Evolutionary conservation across 2,329 filamentous ascomycete genomes (phyloP).

Genomic region (Trichoderma asperellum): DNA sequence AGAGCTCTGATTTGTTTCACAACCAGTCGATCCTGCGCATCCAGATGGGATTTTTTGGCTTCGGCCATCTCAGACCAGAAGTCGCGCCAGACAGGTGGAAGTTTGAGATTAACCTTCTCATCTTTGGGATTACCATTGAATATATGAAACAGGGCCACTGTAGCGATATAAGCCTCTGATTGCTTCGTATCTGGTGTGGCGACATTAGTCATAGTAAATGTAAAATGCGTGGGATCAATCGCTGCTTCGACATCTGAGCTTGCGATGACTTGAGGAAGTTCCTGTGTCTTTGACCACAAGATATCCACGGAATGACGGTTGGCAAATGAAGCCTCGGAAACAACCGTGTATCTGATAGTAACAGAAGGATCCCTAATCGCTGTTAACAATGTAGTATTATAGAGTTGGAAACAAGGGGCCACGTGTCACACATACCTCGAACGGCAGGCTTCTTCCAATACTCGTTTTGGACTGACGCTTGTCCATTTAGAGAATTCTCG

Average conservation of each 20-base stretch:
- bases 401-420: not conserved
- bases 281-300: constrained; percentile 77
- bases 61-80: constrained; percentile 80
- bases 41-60: constrained; percentile 69
- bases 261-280: constrained; percentile 42
- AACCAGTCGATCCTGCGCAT: constrained; percentile 69
- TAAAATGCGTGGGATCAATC: constrained; percentile 57
- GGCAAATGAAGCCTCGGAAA: constrained; percentile 75
- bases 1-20: constrained; percentile 71
- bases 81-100: constrained; percentile 82
- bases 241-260: constrained; percentile 50
- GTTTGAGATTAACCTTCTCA: constrained; percentile 78
- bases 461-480: constrained; percentile 74
- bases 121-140: constrained; percentile 80
- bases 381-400: constrained; percentile 8
- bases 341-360: constrained; percentile 67
- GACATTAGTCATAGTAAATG: constrained; percentile 73
- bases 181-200: constrained; percentile 77
- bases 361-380: constrained; percentile 64
- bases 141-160: constrained; percentile 77
- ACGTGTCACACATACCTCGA: constrained; percentile 59
- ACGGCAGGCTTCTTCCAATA: constrained; percentile 86
- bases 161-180: constrained; percentile 85
- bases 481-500: constrained; percentile 84
- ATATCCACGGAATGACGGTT: constrained; percentile 77